phyloP scores from a whole-genome alignment of 148 eudicot species.

The Rhododendron griersonianum region DNA sequence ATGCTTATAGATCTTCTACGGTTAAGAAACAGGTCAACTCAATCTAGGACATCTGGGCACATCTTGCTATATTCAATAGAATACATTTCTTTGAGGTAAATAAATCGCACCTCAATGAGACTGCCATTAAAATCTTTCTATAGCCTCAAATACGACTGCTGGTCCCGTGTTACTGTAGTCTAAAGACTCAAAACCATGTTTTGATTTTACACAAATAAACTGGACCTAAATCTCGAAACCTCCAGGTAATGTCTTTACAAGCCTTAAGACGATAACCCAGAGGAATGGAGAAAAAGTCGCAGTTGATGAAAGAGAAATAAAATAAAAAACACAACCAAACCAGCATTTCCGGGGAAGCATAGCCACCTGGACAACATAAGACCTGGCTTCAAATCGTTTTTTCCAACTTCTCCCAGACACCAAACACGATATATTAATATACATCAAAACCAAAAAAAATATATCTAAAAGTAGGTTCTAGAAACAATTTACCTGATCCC shows the following conservation, averaged over 20 bases:
- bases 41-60: neutral
- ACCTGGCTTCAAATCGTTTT: neutral
- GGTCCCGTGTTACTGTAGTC: too few species aligned
- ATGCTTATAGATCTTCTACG: neutral
- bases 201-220: neutral
- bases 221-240: neutral
- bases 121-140: neutral
- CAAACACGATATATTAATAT: neutral
- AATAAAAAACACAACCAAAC: neutral
- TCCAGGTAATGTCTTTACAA: neutral
- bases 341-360: neutral
- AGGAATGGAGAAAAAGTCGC: neutral
- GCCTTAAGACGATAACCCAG: neutral
- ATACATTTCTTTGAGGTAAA: neutral
- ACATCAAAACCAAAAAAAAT: neutral
- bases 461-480: neutral
- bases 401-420: neutral
- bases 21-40: neutral
- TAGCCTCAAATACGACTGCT: neutral
- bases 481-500: conserved; percentile 52
- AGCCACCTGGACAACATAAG: neutral
- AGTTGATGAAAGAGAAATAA: neutral
- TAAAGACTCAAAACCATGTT: too few species aligned
- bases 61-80: neutral
- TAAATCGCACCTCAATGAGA: neutral